Evolutionary conservation across 2,329 filamentous ascomycete species (phyloP).

Genomic region (Aspergillus spinulosporus): DNA sequence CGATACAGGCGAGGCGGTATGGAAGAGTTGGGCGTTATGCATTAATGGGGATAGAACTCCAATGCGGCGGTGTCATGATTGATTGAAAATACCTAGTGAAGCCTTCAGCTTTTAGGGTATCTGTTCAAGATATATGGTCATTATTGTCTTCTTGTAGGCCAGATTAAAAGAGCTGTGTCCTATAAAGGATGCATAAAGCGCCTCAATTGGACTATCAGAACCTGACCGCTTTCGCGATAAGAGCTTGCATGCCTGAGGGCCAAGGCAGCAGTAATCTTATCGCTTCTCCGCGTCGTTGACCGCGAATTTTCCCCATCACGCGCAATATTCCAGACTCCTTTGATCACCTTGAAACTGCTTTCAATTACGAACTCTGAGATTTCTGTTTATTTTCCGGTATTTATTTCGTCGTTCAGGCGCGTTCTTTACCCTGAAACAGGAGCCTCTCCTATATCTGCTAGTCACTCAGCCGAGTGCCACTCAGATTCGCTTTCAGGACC

Average conservation of each 20-base stretch:
- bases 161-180: too few species aligned
- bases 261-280: constrained; percentile 7
- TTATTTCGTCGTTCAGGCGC: not conserved
- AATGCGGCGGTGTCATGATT: too few species aligned
- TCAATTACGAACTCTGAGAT: not conserved
- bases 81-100: too few species aligned
- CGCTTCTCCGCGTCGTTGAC: constrained; percentile 18
- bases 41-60: too few species aligned
- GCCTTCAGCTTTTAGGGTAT: too few species aligned
- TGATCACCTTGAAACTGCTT: not conserved
- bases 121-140: too few species aligned
- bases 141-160: too few species aligned
- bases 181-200: too few species aligned
- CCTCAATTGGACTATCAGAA: too few species aligned
- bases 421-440: not conserved
- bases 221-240: constrained; percentile 6
- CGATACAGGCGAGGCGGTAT: too few species aligned
- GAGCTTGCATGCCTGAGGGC: not conserved
- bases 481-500: constrained; percentile 2
- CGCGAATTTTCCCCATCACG: constrained; percentile 12
- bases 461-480: not conserved
- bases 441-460: not conserved
- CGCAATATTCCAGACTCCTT: not conserved
- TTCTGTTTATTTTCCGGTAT: not conserved
- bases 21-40: too few species aligned